These are phyloP conservation scores for Apiospora rasikravindrae DNA, from an alignment of 2,329 filamentous ascomycete genomes.

Conservation along the genomic window DNA sequence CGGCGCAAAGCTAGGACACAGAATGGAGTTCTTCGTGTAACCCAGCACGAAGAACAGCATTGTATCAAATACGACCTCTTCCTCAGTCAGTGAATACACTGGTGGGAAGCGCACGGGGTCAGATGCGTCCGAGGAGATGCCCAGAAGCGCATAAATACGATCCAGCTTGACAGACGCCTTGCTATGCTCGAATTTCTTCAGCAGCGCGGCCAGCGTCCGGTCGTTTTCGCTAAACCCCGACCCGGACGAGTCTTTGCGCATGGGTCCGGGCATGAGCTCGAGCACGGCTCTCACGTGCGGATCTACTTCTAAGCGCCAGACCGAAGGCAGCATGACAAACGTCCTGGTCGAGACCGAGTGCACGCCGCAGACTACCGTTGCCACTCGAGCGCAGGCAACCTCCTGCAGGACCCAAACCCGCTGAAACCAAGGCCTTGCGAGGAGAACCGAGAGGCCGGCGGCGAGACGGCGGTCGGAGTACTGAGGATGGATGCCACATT, in stretches of 20 bases:
- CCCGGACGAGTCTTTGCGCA: not conserved
- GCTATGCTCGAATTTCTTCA: not conserved
- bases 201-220: not conserved
- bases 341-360: not conserved
- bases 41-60: not conserved
- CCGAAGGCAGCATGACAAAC: not conserved
- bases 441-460: not conserved
- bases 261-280: not conserved
- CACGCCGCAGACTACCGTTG: not conserved
- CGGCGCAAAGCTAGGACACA: too few relatives aligned
- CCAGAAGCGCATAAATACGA: not conserved
- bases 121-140: not conserved
- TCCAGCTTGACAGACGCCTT: not conserved
- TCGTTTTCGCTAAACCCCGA: not conserved
- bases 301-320: too few relatives aligned
- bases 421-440: constrained; percentile 27
- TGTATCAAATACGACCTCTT: not conserved
- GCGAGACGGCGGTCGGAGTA: not conserved
- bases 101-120: not conserved
- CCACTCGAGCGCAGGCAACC: not conserved
- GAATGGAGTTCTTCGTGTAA: too few relatives aligned
- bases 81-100: not conserved
- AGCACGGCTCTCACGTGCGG: not conserved
- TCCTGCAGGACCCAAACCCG: constrained; percentile 16
- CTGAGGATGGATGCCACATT: too few relatives aligned